phyloP scores from a whole-genome alignment of 164 flowering plant genomes.

The Stephania yunnanensis region DNA sequence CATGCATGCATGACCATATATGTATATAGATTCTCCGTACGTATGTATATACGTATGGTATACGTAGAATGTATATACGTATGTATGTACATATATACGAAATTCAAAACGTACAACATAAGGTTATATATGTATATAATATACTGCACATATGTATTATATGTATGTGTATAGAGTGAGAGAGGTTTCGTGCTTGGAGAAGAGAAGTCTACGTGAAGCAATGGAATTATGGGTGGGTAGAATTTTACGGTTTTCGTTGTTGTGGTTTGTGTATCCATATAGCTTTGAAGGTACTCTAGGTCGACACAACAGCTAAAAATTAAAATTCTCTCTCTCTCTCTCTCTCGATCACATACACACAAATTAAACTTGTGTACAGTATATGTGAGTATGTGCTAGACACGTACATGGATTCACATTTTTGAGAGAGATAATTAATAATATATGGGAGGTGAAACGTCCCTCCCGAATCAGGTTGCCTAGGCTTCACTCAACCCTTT shows the following conservation, averaged over 20 bases:
- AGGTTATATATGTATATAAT: neutral
- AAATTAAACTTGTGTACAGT: neutral
- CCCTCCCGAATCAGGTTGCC: conserved; percentile 42
- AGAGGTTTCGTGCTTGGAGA: neutral
- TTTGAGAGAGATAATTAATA: neutral
- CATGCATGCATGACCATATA: neutral
- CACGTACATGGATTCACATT: no score
- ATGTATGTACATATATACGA: neutral
- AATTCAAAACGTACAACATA: neutral
- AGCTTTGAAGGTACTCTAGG: conserved; percentile 25
- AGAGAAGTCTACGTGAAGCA: conserved; percentile 23
- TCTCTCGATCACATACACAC: neutral
- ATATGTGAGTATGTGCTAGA: neutral
- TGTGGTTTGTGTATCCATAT: conserved; percentile 7
- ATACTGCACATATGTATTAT: neutral
- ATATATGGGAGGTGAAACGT: conserved; percentile 17
- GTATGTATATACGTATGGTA: neutral
- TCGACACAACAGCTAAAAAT: conserved; percentile 16
- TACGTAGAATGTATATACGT: no score
- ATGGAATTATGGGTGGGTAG: conserved; percentile 11
- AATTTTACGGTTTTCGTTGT: neutral
- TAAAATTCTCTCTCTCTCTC: neutral
- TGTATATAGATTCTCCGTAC: no score
- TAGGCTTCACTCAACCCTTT: conserved; percentile 47
- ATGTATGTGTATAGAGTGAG: neutral